Conservation (phyloP, 495 filamentous ascomycete genomes). For the Pyrenopolyporus hunteri region DNA sequence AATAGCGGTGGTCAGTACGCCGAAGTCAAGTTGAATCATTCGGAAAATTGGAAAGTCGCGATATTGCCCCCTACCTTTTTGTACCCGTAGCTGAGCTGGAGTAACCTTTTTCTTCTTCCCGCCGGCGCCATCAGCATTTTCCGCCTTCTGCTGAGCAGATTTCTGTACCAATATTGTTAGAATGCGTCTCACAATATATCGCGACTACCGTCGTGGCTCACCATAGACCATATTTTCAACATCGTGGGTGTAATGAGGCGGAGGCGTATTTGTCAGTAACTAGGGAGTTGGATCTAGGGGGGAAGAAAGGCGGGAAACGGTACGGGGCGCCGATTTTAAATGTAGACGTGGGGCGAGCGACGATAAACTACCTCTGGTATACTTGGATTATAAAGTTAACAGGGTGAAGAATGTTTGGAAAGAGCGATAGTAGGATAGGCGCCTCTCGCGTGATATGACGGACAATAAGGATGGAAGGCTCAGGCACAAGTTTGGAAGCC, state of each 20-base stretch:
- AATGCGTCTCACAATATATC: not conserved
- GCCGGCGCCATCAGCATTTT: slow-evolving; percentile 74
- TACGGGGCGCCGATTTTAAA: too few species aligned
- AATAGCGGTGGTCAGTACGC: not conserved
- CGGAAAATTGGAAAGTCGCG: not conserved
- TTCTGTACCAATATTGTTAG: slow-evolving; percentile 61
- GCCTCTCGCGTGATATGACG: slow-evolving; percentile 16
- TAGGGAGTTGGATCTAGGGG: not conserved
- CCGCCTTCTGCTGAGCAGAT: slow-evolving; percentile 92
- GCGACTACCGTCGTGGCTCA: slow-evolving; percentile 48
- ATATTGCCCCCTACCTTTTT: slow-evolving; percentile 72
- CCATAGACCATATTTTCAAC: slow-evolving; percentile 99
- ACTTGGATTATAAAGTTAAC: not conserved
- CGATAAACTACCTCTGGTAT: not conserved
- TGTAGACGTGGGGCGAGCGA: not conserved
- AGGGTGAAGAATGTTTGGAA: not conserved
- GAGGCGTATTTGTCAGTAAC: not conserved
- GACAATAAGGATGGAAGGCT: slow-evolving; percentile 5
- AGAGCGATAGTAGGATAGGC: not conserved
- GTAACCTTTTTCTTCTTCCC: slow-evolving; percentile 98
- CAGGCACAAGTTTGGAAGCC: slow-evolving; percentile 16
- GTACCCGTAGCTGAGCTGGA: slow-evolving; percentile 90
- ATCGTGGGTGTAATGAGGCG: slow-evolving; percentile 61
- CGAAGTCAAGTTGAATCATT: not conserved
- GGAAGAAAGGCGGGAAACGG: not conserved